Percentiles rank a stretch among this genome's conserved stretches.
phyloP scores from a whole-genome alignment of 2,329 filamentous ascomycete species.

The Venturia pyrina region DNA sequence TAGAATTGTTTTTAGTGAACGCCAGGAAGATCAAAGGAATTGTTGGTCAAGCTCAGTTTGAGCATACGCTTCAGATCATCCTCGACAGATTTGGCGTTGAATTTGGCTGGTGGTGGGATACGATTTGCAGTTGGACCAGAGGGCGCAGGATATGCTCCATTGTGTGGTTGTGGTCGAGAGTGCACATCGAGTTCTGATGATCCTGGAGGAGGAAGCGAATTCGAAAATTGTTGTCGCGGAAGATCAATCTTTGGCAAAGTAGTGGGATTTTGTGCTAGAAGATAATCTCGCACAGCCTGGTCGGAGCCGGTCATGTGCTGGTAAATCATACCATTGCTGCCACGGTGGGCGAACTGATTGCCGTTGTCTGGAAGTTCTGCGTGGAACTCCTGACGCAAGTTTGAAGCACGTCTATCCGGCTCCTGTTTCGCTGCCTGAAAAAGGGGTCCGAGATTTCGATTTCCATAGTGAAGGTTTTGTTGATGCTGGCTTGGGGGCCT shows the following conservation, averaged over 20 bases:
- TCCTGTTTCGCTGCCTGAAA: constrained; percentile 39
- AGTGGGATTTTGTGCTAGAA: background rate
- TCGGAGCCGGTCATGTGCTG: background rate
- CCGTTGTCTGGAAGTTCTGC: constrained; percentile 7
- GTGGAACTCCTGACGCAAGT: constrained; percentile 32
- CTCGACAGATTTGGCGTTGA: constrained; percentile 27
- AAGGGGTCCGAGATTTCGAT: constrained; percentile 38
- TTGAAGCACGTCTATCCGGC: constrained; percentile 31
- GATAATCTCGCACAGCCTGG: background rate
- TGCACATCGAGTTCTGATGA: background rate
- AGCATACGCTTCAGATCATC: constrained; percentile 32
- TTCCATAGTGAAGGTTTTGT: constrained; percentile 28
- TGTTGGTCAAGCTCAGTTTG: constrained; percentile 16
- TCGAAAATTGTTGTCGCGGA: constrained; percentile 1
- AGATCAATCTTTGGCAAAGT: background rate
- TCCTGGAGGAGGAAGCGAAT: background rate
- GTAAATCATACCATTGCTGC: background rate
- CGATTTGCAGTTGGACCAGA: constrained; percentile 4
- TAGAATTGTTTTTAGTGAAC: constrained; percentile 1
- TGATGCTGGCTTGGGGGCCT: background rate
- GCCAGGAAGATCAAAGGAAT: background rate
- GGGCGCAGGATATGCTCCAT: background rate
- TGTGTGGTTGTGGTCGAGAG: background rate
- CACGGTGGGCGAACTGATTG: constrained; percentile 13
- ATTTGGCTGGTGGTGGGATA: background rate